phyloP scores from a whole-genome alignment of 306 rosid genomes.

The Lathyrus tuberosus region DNA sequence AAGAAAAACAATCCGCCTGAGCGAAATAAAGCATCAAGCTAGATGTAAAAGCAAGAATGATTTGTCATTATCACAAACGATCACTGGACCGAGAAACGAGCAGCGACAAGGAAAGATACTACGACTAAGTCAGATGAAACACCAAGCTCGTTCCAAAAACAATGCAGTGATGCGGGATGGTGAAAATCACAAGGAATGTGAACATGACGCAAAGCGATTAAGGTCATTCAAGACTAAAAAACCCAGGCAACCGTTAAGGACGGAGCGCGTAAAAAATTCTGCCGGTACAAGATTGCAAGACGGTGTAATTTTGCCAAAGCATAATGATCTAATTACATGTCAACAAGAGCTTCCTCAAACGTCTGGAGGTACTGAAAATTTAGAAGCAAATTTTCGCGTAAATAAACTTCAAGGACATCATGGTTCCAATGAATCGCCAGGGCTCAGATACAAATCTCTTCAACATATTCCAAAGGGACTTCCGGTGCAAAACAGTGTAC shows the following conservation, averaged over 20 bases:
- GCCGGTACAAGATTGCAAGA: background rate
- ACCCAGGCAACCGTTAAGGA: constrained; percentile 26
- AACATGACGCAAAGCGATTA: constrained; percentile 32
- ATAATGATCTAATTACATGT: constrained; percentile 25
- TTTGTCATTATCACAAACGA: constrained; percentile 4
- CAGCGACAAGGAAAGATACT: constrained; percentile 12
- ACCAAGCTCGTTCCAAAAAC: constrained; percentile 40
- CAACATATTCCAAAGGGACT: constrained; percentile 15
- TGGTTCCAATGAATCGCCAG: background rate
- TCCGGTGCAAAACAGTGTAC: constrained; percentile 30
- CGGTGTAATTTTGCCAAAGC: constrained; percentile 6
- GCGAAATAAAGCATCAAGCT: constrained; percentile 40
- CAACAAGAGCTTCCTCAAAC: constrained; percentile 12
- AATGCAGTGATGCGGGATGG: constrained; percentile 29
- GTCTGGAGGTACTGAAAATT: background rate
- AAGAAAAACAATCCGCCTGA: constrained; percentile 39
- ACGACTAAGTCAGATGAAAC: constrained; percentile 43
- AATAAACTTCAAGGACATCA: constrained; percentile 9
- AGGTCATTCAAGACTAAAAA: constrained; percentile 31
- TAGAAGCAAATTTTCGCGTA: constrained; percentile 21
- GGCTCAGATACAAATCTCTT: constrained; percentile 1
- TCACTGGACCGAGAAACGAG: background rate
- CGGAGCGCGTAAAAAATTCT: constrained; percentile 2
- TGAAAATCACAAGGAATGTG: constrained; percentile 20
- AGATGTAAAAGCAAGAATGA: constrained; percentile 33